Evolutionary conservation across 225 moss, liverwort and hornwort genomes (phyloP), one percentile per base, ranked within the genome.

Genomic region (Climacium dendroides): DNA sequence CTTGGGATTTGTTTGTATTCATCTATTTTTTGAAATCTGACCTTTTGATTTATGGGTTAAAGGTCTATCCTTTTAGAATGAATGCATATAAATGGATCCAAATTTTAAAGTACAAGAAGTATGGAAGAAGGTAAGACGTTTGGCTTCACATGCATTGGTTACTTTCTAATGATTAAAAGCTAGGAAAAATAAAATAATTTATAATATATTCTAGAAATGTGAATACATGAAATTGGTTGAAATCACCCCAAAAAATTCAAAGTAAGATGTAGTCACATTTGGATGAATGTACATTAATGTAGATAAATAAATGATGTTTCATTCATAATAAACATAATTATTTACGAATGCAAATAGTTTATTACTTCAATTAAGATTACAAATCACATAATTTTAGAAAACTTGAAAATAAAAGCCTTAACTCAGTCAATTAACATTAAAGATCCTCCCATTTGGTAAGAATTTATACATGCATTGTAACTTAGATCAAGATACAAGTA

Each of bases 371-470:
- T 13, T 13, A 69, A 13, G 24, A 69, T 39, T 0, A 2, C 69
- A 69, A 69, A 69, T 24, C 13, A 39, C 39, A 69, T 1, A 13
- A 13, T 3, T 0, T 7, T 67, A 29, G 2, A 1, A 41, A 70
- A 70, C 14, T 41, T 70, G 15, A 26, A 70, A 70, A 41, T 15
- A 7, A 25, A 26, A 70, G 15, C 15, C 5, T 15, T 9, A 0
- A 41, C 5, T 1, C 0, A 3, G 0, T 18, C 73, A 18, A 47
- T 47, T 10, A 28, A 4, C 3, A 43, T 3, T 0, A 10, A 3
- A 73, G 29, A 45, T 29, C 29, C 11, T 73, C 29, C 18, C 7
- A 18, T 28, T 29, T 47, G 73, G 29, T 29, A 47, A 28, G 1
- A 47, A 29, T 9, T 73, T 29, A 73, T 4, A 45, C 2, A 39